Evolutionary conservation across 2,329 filamentous ascomycete genomes (phyloP), one percentile per base, ranked within the genome.

Genomic region (Metarhizium sp.): DNA sequence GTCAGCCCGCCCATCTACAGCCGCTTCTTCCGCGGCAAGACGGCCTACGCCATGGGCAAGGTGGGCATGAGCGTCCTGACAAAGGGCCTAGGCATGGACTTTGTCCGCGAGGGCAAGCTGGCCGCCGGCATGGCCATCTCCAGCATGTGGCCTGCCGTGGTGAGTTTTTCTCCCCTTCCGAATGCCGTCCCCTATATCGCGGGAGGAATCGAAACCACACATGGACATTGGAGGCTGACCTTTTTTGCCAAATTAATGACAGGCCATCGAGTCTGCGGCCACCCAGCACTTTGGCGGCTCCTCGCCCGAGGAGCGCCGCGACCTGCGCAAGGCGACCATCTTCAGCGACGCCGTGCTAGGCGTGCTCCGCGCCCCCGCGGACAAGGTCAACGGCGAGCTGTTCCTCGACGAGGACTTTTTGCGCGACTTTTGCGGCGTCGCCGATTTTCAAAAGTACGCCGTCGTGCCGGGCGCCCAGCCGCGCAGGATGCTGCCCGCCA

Each of bases 1-100:
- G 86, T 95, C 54, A 88, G 84, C 64, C 90, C 90, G 29, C 90
- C 90, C 2, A 92, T 95, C 56, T 95, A 95, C 70, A 87, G 82
- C 59, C 78, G 90, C 34, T 95, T 95, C 70, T 92, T 94, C 69
- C 74, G 87, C 25, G 90, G 90, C 11, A 95, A 95, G 78, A 88
- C 89, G 1, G 88, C 87, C 14, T 95, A 95, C 71, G 88, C 90
- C 2, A 77, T 84, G 71, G 84, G 84, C 2, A 94, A 94, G 66
- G 79, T 92, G 3, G 88, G 78, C 48, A 95, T 95, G 90, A 87
- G 82, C 63, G 87, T 92, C 3, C 67, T 95, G 48, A 90, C 87
- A 0, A 89, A 90, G 66, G 90, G 90, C 0, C 73, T 95, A 14
- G 88, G 87, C 0, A 90, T 94, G 86, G 90, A 95, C 0, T 25